Evolutionary conservation across 257 asterid genomes (phyloP), one percentile per base, ranked within the genome.

Genomic region (Anisodus acutangulus): DNA sequence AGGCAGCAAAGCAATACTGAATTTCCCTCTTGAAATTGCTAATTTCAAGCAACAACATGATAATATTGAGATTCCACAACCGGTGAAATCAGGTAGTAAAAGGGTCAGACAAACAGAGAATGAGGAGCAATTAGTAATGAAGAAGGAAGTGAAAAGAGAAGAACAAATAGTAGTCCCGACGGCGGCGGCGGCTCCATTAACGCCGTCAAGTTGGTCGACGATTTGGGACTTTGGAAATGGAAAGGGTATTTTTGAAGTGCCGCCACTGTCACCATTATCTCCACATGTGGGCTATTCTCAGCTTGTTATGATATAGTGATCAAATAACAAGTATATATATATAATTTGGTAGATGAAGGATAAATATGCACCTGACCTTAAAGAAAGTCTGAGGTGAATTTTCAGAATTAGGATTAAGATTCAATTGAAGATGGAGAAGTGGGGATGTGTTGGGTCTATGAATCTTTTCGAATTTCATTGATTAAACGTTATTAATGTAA

Each of bases 171-270:
- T 31, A 31, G 35, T 66, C 51, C 95, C 55, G 0, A 2, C 26
- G 3, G 9, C 19, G 1, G 59, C 17, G 54, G 31, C 74, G 0
- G 37, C 58, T 51, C 71, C 99, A 0, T 87, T 94, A 80, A 95
- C 98, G 87, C 99, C 98, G 87, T 92, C 99, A 3, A 93, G 83
- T 81, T 95, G 99, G 99, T 89, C 85, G 86, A 83, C 97, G 6
- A 92, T 95, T 81, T 95, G 97, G 99, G 97, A 92, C 67, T 19
- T 86, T n/a, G 95, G 90, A 1, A 95, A 93, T 19, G 94, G 69
- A 74, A 90, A 90, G 80, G 97, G 99, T 41, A 93, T 95, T n/a
- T 95, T 94, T 78, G 98, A 94, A 63, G 89, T 95, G 6, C 98
- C 98, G 37, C 95, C 90, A 63, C 41, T 94, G 31, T 94, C 98